Evolutionary conservation across 345 rosid genomes (phyloP).

Genomic region (Eucalyptus victrix): DNA sequence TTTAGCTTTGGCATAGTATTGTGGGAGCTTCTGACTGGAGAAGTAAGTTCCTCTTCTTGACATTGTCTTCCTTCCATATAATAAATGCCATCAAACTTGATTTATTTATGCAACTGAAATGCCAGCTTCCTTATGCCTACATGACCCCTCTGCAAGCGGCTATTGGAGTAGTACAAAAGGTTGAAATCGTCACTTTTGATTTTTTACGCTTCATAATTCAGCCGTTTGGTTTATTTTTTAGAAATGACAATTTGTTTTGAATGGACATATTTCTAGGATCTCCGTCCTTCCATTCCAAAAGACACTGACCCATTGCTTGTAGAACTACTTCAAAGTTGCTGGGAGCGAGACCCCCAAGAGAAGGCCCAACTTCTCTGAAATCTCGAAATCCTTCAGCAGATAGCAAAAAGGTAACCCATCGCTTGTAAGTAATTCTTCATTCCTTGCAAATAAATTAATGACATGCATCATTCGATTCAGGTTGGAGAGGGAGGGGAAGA

Average conservation of each 20-base stretch:
- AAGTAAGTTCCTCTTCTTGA: slow-evolving; percentile 26
- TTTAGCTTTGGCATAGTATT: slow-evolving; percentile 82
- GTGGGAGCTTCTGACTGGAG: slow-evolving; percentile 96
- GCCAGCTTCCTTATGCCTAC: slow-evolving; percentile 68
- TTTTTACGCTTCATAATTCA: neutral
- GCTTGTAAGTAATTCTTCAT: neutral
- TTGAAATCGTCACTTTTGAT: neutral
- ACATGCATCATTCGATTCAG: slow-evolving; percentile 11
- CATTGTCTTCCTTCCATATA: neutral
- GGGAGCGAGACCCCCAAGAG: slow-evolving; percentile 75
- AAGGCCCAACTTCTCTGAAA: slow-evolving; percentile 76
- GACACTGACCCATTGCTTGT: slow-evolving; percentile 56
- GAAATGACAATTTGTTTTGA: neutral
- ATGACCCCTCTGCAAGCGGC: slow-evolving; percentile 91
- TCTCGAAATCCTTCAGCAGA: slow-evolving; percentile 47
- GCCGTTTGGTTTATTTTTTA: neutral
- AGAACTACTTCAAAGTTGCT: slow-evolving; percentile 79
- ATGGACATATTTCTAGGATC: slow-evolving; percentile 23
- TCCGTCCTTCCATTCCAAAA: slow-evolving; percentile 79
- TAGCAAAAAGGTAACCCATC: slow-evolving; percentile 50
- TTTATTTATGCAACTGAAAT: neutral
- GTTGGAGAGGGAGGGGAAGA: slow-evolving; percentile 42
- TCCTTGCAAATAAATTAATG: neutral
- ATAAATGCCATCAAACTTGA: neutral
- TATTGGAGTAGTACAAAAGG: slow-evolving; percentile 92